Evolutionary conservation across 2,329 filamentous ascomycete species (phyloP).

Genomic region (Botrytis galanthina): DNA sequence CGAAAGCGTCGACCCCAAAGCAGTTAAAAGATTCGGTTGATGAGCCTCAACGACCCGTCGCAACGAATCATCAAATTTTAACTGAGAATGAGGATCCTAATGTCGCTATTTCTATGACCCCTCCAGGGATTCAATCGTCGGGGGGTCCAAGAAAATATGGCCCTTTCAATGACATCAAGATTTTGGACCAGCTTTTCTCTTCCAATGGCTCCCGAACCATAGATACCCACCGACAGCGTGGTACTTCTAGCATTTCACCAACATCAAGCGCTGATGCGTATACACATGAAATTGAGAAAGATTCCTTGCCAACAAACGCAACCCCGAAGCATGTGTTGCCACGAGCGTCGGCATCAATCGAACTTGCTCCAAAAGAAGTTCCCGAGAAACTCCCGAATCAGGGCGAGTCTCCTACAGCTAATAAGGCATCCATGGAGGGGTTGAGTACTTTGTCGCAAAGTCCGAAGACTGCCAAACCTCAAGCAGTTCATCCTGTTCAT

Average conservation of each 20-base stretch:
- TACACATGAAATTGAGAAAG: not conserved
- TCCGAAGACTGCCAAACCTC: not conserved
- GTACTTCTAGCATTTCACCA: not conserved
- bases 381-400: not conserved
- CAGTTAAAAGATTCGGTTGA: not conserved
- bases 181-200: slow-evolving; percentile 5
- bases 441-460: not conserved
- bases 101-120: too few species aligned
- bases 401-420: not conserved
- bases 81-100: not conserved
- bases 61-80: not conserved
- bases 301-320: not conserved
- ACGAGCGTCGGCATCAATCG: not conserved
- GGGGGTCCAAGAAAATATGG: not conserved
- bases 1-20: not conserved
- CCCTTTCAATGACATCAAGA: not conserved
- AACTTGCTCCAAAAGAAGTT: not conserved
- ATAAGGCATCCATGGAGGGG: not conserved
- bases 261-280: not conserved
- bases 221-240: not conserved
- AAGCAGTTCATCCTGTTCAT: not conserved
- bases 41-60: not conserved
- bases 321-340: not conserved
- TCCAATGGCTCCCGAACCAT: not conserved
- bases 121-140: not conserved